phyloP scores from a whole-genome alignment of 2,329 filamentous ascomycete genomes.

The Phialophora chinensis region DNA sequence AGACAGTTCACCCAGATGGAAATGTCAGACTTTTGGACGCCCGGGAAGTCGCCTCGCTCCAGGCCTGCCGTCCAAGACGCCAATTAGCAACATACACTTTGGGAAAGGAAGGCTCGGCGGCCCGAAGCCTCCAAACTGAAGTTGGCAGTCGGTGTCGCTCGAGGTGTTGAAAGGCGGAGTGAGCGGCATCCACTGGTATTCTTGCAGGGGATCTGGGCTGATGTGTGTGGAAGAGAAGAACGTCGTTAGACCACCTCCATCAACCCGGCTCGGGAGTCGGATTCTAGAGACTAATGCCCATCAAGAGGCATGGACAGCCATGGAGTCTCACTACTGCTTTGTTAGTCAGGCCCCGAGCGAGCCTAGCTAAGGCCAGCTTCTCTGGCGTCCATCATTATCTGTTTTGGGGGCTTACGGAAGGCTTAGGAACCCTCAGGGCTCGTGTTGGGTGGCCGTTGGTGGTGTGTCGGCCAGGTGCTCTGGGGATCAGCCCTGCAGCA shows the following conservation, averaged over 20 bases:
- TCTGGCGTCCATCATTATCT: constrained; percentile 12
- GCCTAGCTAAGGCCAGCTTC: background rate
- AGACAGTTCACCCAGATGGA: background rate
- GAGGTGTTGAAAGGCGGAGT: background rate
- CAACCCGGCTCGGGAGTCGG: constrained; percentile 13
- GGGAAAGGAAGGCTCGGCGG: background rate
- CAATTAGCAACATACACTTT: constrained; percentile 8
- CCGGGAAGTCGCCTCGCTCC: constrained; percentile 4
- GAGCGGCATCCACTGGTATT: background rate
- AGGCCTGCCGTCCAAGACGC: constrained; percentile 9
- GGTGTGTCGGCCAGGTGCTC: background rate
- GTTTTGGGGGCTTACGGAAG: constrained; percentile 18
- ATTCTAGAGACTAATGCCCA: background rate
- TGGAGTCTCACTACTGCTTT: background rate
- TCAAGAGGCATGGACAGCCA: background rate
- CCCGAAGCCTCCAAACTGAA: background rate
- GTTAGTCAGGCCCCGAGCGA: constrained; percentile 11
- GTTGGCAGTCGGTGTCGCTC: constrained; percentile 13
- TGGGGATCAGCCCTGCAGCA: constrained; percentile 15
- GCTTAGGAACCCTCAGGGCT: constrained; percentile 12
- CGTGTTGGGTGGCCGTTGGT: background rate
- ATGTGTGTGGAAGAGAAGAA: background rate
- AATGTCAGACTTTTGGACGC: constrained; percentile 13
- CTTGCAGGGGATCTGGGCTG: background rate
- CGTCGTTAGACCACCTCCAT: background rate